phyloP scores from a whole-genome alignment of 768 basidiomycete genomes.

The Leucocoprinus leucothites region DNA sequence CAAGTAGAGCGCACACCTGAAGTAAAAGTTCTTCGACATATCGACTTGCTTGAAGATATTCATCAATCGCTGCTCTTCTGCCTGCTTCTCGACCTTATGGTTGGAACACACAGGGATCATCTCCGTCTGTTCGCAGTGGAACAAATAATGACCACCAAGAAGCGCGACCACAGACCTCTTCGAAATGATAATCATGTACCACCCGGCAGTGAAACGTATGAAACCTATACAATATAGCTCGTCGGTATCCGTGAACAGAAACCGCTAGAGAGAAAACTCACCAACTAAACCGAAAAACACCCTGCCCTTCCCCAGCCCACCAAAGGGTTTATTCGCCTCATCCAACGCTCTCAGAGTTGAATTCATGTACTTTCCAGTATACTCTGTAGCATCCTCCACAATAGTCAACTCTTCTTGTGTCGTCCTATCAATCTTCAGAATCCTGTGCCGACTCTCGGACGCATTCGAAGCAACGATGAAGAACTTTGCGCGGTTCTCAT shows the following conservation, averaged over 20 bases:
- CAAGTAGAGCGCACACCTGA: conserved; percentile 54
- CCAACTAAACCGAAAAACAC: conserved; percentile 84
- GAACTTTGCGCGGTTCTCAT: conserved; percentile 89
- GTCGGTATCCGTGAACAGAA: neutral
- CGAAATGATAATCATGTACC: conserved; percentile 91
- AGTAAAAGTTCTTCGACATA: conserved; percentile 99
- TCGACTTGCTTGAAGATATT: conserved; percentile 95
- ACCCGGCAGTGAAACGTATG: conserved; percentile 90
- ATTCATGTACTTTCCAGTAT: conserved; percentile 87
- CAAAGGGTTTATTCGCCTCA: conserved; percentile 87
- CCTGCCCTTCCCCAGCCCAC: conserved; percentile 78
- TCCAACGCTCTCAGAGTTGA: conserved; percentile 93
- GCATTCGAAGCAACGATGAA: conserved; percentile 91
- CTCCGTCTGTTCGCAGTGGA: conserved; percentile 92
- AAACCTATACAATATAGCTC: conserved; percentile 56
- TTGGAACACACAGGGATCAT: conserved; percentile 74
- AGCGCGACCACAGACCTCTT: conserved; percentile 92
- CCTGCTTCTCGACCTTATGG: conserved; percentile 82
- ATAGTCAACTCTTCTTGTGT: conserved; percentile 70
- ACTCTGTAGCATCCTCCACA: conserved; percentile 85
- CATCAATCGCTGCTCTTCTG: conserved; percentile 87
- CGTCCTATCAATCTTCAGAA: conserved; percentile 92
- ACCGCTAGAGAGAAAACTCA: conserved; percentile 24
- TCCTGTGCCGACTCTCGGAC: conserved; percentile 82
- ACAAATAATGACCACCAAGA: conserved; percentile 93